Evolutionary conservation across 1,139 yeast genomes (phyloP), one percentile per base, ranked within the genome.

Genomic region (Yamadazyma epiphylla): DNA sequence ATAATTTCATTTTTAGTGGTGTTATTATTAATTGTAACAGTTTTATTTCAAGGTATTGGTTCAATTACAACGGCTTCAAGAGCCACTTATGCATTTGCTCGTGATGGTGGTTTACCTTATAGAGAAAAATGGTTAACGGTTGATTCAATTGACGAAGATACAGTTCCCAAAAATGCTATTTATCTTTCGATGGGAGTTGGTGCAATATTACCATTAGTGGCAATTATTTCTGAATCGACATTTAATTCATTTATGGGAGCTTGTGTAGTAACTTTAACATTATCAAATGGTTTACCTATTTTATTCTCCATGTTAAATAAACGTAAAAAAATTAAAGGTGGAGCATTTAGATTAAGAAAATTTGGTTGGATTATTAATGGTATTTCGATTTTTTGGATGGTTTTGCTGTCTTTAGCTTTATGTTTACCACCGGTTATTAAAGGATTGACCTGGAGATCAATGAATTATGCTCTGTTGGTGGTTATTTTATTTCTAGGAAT

Each of bases 241-340:
- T 83, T 85, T 58, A 81, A 81, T 53, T 88, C 95, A 2, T 85
- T 85, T 51, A 74, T 86, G 61, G 94, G 95, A 0, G 81, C 89
- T n/a, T 84, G 94, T 4, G 94, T 86, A 1, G 71, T 85, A 23
- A 75, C 89, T 2, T 61, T 85, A 37, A 80, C 88, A 31, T 66
- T 83, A 16, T 87, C 94, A 2, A 82, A 87, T 43, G 80, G 87
- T 2, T 73, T 86, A 8, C 95, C 95, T 2, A 77, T 86, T 21
- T 48, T 80, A 2, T 67, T 81, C 17, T 70, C 79, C 14, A 53
- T 86, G 54, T 48, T 83, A 19, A 73, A 80, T 43, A 76, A 77
- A 30, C 61, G 95, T 32, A 57, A 64, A 31, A 78, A 80, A 38
- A 68, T 85, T 30, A 68, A 70, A 45, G 88, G 89, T 27, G 81